A percentile compares a stretch with the other conserved stretches of the same genome.
Evolutionary conservation across 2,329 filamentous ascomycete species (phyloP).

Genomic region (Diaporthe citri): DNA sequence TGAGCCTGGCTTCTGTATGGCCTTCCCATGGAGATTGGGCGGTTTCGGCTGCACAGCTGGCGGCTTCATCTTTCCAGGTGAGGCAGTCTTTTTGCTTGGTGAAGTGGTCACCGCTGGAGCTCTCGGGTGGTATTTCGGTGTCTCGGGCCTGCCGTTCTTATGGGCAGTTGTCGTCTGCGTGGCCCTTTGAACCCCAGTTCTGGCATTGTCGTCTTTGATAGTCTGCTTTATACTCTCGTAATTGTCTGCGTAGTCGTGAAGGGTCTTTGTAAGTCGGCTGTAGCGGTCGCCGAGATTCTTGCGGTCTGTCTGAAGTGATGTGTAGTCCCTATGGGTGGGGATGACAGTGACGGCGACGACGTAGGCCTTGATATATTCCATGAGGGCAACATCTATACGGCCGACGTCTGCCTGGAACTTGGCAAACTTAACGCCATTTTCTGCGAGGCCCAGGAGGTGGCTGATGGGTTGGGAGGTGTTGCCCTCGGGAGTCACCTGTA

Average conservation of each 20-base stretch:
- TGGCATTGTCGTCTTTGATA: slow-evolving; percentile 74
- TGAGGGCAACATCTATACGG: slow-evolving; percentile 80
- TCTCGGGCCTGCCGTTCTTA: slow-evolving; percentile 17
- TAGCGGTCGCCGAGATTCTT: slow-evolving; percentile 63
- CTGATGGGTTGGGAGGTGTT: slow-evolving; percentile 64
- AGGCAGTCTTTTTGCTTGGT: background rate
- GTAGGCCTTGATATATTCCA: slow-evolving; percentile 84
- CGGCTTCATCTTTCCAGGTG: slow-evolving; percentile 56
- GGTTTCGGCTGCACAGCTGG: slow-evolving; percentile 75
- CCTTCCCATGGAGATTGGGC: slow-evolving; percentile 72
- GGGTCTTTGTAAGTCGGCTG: slow-evolving; percentile 61
- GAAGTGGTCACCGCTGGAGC: background rate
- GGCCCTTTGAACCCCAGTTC: slow-evolving; percentile 68
- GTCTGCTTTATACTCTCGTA: slow-evolving; percentile 71
- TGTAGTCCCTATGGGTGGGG: slow-evolving; percentile 81
- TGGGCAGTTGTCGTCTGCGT: slow-evolving; percentile 32
- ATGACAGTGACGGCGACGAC: slow-evolving; percentile 83
- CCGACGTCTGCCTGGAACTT: slow-evolving; percentile 73
- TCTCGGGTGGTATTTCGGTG: background rate
- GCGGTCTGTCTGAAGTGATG: slow-evolving; percentile 69
- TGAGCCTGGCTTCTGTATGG: slow-evolving; percentile 55
- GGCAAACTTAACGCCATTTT: slow-evolving; percentile 69
- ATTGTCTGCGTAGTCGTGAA: slow-evolving; percentile 59
- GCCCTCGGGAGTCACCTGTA: slow-evolving; percentile 59
- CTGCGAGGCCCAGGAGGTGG: slow-evolving; percentile 65